phyloP scores from a whole-genome alignment of 768 basidiomycete species.

The Suillus decipiens region DNA sequence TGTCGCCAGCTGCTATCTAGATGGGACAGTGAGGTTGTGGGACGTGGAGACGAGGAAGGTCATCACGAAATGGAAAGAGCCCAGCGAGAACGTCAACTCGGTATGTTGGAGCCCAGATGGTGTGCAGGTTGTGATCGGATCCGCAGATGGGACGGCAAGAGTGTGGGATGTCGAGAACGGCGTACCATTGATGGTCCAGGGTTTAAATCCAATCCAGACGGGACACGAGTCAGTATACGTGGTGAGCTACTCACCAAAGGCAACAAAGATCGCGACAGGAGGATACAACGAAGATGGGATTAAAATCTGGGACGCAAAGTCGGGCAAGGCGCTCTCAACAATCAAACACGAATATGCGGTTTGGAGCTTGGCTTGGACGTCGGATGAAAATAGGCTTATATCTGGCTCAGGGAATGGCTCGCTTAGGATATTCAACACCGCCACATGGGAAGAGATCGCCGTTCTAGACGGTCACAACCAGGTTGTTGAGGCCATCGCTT shows the following conservation, averaged over 20 bases:
- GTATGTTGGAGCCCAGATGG: slow-evolving; percentile 12
- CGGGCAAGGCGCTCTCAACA: background rate
- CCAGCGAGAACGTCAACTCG: background rate
- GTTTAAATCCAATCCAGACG: slow-evolving; percentile 4
- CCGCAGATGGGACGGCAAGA: slow-evolving; percentile 16
- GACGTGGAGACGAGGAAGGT: slow-evolving; percentile 2
- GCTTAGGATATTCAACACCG: slow-evolving; percentile 1
- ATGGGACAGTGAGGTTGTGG: slow-evolving; percentile 6
- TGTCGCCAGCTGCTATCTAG: background rate
- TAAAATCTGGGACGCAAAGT: background rate
- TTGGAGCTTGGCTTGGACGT: background rate
- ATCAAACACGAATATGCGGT: background rate
- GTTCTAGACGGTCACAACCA: background rate
- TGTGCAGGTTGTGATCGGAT: slow-evolving; percentile 14
- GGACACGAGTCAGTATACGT: background rate
- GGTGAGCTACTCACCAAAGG: slow-evolving; percentile 4
- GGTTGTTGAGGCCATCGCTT: background rate
- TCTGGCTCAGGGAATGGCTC: background rate
- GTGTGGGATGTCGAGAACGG: slow-evolving; percentile 7
- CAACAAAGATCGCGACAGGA: background rate
- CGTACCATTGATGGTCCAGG: background rate
- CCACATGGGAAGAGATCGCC: background rate
- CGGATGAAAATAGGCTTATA: background rate
- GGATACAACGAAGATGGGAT: background rate
- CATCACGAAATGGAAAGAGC: background rate